phyloP scores from a whole-genome alignment of 2,329 filamentous ascomycete genomes.

The Alternaria solani region DNA sequence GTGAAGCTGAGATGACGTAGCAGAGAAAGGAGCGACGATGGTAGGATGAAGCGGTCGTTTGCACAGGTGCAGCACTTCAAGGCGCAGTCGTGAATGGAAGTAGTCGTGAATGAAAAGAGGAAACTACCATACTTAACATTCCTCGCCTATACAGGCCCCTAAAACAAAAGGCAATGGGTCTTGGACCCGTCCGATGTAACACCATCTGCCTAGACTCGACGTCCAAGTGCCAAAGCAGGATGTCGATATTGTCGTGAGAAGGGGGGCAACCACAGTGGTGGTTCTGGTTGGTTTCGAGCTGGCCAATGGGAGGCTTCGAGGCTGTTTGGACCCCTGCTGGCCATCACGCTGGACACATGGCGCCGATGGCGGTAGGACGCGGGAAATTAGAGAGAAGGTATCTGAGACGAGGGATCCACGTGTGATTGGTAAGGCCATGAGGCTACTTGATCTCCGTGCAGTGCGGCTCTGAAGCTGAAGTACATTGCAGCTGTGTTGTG shows the following conservation, averaged over 20 bases:
- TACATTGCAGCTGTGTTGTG: neutral
- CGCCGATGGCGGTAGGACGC: slow-evolving; percentile 25
- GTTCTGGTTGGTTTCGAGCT: slow-evolving; percentile 23
- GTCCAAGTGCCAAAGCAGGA: slow-evolving; percentile 14
- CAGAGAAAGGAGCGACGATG: slow-evolving; percentile 18
- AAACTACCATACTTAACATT: slow-evolving; percentile 19
- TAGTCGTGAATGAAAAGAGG: slow-evolving; percentile 4
- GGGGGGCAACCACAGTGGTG: slow-evolving; percentile 21
- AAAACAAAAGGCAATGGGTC: slow-evolving; percentile 7
- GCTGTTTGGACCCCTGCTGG: slow-evolving; percentile 19
- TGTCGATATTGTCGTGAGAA: slow-evolving; percentile 15
- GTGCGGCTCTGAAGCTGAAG: slow-evolving; percentile 6
- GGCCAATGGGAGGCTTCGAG: slow-evolving; percentile 24
- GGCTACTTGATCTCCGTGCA: slow-evolving; percentile 8
- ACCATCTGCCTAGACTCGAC: slow-evolving; percentile 19
- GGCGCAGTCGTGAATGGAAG: slow-evolving; percentile 21
- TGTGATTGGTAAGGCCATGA: slow-evolving; percentile 8
- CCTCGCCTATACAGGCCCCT: slow-evolving; percentile 7
- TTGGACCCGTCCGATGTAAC: slow-evolving; percentile 18
- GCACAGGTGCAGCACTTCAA: slow-evolving; percentile 30
- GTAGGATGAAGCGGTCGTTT: slow-evolving; percentile 7
- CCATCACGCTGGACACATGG: slow-evolving; percentile 23
- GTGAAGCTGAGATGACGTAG: slow-evolving; percentile 2
- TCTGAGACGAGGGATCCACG: slow-evolving; percentile 9
- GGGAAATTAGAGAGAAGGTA: slow-evolving; percentile 22